Evolutionary conservation across 2,329 filamentous ascomycete species (phyloP), one percentile per base, ranked within the genome.

Genomic region (Geosmithia putterillii): DNA sequence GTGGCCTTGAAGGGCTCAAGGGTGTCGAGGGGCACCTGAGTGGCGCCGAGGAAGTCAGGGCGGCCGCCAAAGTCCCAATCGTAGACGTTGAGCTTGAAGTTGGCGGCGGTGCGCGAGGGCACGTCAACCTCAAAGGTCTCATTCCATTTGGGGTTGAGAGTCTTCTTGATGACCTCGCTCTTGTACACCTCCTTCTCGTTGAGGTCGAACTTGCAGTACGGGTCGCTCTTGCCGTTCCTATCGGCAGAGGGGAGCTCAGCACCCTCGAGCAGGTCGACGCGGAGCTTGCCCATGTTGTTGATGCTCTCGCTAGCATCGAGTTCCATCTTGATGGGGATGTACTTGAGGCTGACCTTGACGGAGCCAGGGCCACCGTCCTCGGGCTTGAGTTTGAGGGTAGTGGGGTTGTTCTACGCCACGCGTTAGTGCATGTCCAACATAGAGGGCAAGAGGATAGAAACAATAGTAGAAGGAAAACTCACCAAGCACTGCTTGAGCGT

Each of bases 11-110:
- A 95, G 0, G 92, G 92, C 53, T 95, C 87, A 7, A 98, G 71
- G 25, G 79, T 63, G 41, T 83, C 78, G 15, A 98, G 73, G 52
- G 86, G 80, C 56, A 98, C 86, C 4, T 69, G 65, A 1, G 86
- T 73, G 46, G 72, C 74, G 38, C 92, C 92, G n/a, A 98, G 67
- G 58, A 83, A 85, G 61, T 98, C 92, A 1, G 89, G 87, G 63
- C 89, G 90, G 60, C 94, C 88, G 40, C 86, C 90, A 68, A 96
- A 94, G 60, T 98, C 92, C 77, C 90, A 98, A 58, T 98, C 92
- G 59, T 82, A 94, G 2, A 96, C 81, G 44, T 86, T 84, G 54
- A 87, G 79, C 25, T 73, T 73, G 63, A 98, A 92, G 21, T 92
- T 77, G 34, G 89, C 84, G 0, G 74, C 87, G 15, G 88, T 95